Base-by-base conservation (phyloP, 1,284 basidiomycete genomes). In the Ceratobasidium sp. region DNA sequence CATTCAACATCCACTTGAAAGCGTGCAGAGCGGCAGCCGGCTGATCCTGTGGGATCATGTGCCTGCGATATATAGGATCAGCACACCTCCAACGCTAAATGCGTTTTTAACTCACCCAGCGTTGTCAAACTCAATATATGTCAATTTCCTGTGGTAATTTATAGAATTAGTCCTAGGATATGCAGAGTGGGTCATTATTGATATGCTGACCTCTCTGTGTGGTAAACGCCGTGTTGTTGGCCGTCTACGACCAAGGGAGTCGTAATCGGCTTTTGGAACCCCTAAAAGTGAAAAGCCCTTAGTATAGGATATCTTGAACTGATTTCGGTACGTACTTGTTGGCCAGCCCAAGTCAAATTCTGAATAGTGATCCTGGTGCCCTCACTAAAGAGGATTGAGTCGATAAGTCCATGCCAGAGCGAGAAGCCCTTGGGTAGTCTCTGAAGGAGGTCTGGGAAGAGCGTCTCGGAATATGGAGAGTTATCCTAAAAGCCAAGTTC, bases 321-420 rank as follows among this genome's bases (percentile, higher is more conserved):
- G 11, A 32, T 32, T 16, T 23, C 11, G 11, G 16, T 18, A 57
- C 49, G 6, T 43, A 58, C 52, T 26, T 55, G 72, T 4, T 46
- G 41, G 30, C 79, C 79, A 62, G 71, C 75, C 78, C 78, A 80
- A 11, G 79, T 80, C 76, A 79, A 76, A 72, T 79, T 79, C 76
- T 80, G 79, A 59, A 80, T 79, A 0, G 78, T 73, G 26, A 79
- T 74, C 9, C 79, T 75, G 8, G 77, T 78, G 9, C 77, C 77
- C 43, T 77, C 75, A 47, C 75, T 77, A 46, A 78, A 75, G 47
- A 79, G 75, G 52, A 79, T 73, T 44, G 74, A 74, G 70, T 79
- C 78, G 70, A 72, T 47, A 38, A 69, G 52, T 9, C 72, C 74
- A 43, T 75, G 71, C 73, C 74, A 76, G 32, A 73, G 72, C n/a